These are phyloP conservation scores for Diversispora epigaea DNA, from an alignment of 192 early-diverging fungal species.

Conservation along the genomic window DNA sequence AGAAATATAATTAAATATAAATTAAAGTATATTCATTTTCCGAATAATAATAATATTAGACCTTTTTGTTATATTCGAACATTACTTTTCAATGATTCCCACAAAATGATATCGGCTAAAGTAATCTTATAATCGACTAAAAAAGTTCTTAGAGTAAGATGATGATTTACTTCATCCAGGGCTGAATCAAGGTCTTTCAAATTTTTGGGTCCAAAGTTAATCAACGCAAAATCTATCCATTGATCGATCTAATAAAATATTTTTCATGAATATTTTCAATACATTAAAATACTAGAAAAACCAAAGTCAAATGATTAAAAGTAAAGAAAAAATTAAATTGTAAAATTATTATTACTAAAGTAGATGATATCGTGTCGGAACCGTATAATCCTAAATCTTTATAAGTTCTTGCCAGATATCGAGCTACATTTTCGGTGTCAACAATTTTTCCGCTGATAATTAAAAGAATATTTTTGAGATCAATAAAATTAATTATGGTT, in stretches of 20 bases:
- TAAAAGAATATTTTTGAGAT: too few species aligned
- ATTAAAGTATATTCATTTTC: background rate
- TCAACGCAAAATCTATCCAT: conserved; percentile 73
- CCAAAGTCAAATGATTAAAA: background rate
- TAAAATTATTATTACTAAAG: background rate
- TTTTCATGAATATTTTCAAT: too few species aligned
- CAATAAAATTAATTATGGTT: too few species aligned
- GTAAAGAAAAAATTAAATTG: background rate
- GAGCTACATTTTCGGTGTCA: conserved; percentile 1
- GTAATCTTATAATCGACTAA: conserved; percentile 75
- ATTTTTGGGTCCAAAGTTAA: conserved; percentile 58
- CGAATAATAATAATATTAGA: too few species aligned
- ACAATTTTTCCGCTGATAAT: background rate
- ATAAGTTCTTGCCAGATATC: background rate
- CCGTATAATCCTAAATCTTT: background rate
- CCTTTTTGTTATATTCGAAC: background rate
- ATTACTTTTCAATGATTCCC: conserved; percentile 80
- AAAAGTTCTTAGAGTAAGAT: conserved; percentile 82
- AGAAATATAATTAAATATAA: background rate
- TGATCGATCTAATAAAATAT: conserved; percentile 51
- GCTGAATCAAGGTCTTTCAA: conserved; percentile 66
- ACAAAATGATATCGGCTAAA: conserved; percentile 80
- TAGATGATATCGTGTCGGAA: background rate
- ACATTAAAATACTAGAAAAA: background rate
- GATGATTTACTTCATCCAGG: conserved; percentile 74